phyloP scores from a whole-genome alignment of 2,329 filamentous ascomycete genomes.

The Clarireedia monteithiana region DNA sequence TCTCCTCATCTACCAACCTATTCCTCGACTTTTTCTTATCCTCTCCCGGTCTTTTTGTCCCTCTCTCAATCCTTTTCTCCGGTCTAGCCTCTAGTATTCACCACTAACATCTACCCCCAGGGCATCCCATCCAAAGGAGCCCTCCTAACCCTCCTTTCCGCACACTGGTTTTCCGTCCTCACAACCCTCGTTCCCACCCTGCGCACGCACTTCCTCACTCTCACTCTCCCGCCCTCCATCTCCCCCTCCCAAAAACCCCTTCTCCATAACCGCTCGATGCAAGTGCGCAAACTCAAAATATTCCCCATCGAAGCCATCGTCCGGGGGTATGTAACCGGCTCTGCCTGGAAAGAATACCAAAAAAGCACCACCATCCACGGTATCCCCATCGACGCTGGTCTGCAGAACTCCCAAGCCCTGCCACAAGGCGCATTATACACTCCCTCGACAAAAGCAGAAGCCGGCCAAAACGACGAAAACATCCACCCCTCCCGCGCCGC shows the following conservation, averaged over 20 bases:
- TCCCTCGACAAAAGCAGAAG: constrained; percentile 59
- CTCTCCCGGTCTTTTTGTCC: constrained; percentile 30
- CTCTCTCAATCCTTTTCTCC: not conserved
- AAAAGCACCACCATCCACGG: constrained; percentile 57
- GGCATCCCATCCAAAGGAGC: constrained; percentile 61
- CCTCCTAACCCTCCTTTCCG: constrained; percentile 59
- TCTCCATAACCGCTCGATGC: constrained; percentile 52
- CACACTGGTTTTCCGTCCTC: constrained; percentile 61
- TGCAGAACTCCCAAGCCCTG: constrained; percentile 55
- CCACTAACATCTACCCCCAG: constrained; percentile 33
- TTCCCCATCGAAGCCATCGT: constrained; percentile 66
- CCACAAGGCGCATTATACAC: constrained; percentile 55
- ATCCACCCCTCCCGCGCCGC: constrained; percentile 51
- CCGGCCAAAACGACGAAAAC: constrained; percentile 62
- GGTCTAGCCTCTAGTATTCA: not conserved
- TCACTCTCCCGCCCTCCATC: constrained; percentile 45
- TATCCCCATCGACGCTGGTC: constrained; percentile 47
- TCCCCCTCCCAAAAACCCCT: constrained; percentile 34
- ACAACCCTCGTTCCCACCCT: constrained; percentile 46
- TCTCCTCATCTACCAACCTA: constrained; percentile 19
- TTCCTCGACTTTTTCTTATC: not conserved
- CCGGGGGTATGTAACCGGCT: constrained; percentile 67
- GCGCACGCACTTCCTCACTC: constrained; percentile 55
- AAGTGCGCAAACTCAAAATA: constrained; percentile 55
- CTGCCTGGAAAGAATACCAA: constrained; percentile 62